Conservation (phyloP, 2,329 filamentous ascomycete species). For the Verticillium nubilum region DNA sequence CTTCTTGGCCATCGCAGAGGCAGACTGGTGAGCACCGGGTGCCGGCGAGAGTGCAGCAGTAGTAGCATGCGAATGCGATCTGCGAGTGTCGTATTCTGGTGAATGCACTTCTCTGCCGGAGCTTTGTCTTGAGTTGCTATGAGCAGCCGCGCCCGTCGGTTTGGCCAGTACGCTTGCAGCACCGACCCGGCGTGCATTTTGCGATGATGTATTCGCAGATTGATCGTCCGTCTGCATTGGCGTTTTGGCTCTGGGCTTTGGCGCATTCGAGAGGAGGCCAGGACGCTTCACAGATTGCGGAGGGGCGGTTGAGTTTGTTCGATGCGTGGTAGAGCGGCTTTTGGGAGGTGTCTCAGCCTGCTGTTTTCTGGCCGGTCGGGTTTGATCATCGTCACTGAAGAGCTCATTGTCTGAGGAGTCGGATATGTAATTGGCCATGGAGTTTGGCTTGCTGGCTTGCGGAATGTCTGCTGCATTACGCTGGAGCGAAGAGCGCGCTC, state of each 20-base stretch:
- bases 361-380: background rate
- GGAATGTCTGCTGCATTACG: background rate
- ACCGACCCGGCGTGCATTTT: background rate
- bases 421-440: conserved; percentile 28
- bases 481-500: conserved; percentile 11
- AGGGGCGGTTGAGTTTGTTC: background rate
- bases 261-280: background rate
- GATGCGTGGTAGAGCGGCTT: background rate
- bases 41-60: background rate
- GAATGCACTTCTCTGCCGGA: background rate
- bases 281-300: background rate
- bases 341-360: background rate
- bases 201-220: background rate
- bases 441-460: conserved; percentile 6
- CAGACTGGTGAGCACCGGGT: background rate
- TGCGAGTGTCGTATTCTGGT: background rate
- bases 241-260: background rate
- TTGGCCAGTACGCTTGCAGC: background rate
- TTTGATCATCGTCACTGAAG: conserved; percentile 5
- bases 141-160: background rate
- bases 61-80: background rate
- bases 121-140: background rate
- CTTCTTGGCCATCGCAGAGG: conserved; percentile 20
- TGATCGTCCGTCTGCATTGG: background rate
- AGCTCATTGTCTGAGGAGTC: conserved; percentile 23